Evolutionary conservation across 805 yeast genomes (phyloP), one percentile per base, ranked within the genome.

Genomic region (Nematodospora valgi): DNA sequence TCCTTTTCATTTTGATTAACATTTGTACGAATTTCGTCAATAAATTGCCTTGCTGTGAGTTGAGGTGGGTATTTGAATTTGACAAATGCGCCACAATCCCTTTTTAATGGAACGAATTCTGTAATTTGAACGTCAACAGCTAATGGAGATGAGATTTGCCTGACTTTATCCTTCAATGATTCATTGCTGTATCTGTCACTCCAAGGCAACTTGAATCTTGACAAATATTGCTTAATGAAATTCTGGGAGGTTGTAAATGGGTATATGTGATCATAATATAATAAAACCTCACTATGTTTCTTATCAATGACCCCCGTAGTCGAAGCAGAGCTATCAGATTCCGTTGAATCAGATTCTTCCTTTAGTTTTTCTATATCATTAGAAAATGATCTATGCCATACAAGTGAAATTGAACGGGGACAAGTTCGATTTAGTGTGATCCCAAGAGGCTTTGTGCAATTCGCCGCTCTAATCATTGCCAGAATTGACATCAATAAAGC

Each of bases 21-120:
- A 42, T 78, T 79, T 32, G 56, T 48, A 35, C 68, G 74, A 18
- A 86, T 67, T 41, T 60, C 56, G 2, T 68, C 51, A 38, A 80
- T 78, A 32, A 82, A 69, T 15, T 75, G 80, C 26, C 74, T 70
- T 4, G 72, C 60, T 4, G 72, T 60, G 36, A 57, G 57, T 3
- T 59, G 69, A 5, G 64, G 68, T 0, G 89, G 86, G 19, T 85
- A 75, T 20, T 64, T 58, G 48, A 82, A 82, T 45, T 82, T 82
- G 23, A 86, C 93, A 69, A 91, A 89, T 2, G 87, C 96, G 29
- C 98, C 98, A 34, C 97, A 96, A 52, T 93, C 98, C 41, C 95
- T 69, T 38, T 67, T 69, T 37, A 89, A 73, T 0, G 93, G 83
- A 21, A 81, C 75, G 20, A 86, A 70, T 2, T 80, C 78, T 5